These are phyloP conservation scores for Pinus albicaulis DNA, from an alignment of 75 land plant species.

Conservation along the genomic window DNA sequence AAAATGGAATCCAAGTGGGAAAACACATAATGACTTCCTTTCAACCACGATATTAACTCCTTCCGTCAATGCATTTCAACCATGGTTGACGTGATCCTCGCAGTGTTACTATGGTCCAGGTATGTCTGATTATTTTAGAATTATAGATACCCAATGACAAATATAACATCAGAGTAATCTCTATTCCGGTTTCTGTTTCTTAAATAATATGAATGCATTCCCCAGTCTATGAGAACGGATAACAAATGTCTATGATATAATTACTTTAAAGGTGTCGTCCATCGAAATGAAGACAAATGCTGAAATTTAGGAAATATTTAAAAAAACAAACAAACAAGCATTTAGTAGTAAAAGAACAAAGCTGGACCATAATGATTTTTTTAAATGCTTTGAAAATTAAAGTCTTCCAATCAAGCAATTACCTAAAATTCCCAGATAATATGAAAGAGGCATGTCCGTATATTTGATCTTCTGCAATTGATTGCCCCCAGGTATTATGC, in stretches of 20 bases:
- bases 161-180: not conserved
- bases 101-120: no score
- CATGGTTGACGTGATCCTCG: no score
- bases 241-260: not conserved
- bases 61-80: no score
- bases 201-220: not conserved
- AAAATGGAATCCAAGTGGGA: no score
- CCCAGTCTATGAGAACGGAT: not conserved
- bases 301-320: not conserved
- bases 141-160: not conserved
- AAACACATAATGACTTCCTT: no score
- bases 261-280: not conserved
- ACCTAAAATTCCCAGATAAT: slow-evolving; percentile 73
- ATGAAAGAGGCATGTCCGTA: slow-evolving; percentile 52
- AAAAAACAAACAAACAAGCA: not conserved
- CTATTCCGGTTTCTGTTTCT: not conserved
- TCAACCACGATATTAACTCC: no score
- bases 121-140: not conserved
- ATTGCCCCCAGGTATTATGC: slow-evolving; percentile 33
- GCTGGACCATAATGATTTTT: not conserved
- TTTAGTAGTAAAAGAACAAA: not conserved
- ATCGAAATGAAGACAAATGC: no score
- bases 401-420: not conserved
- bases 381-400: not conserved
- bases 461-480: slow-evolving; percentile 38